phyloP scores from a whole-genome alignment of 805 yeast genomes.

The Teunomyces atbi region DNA sequence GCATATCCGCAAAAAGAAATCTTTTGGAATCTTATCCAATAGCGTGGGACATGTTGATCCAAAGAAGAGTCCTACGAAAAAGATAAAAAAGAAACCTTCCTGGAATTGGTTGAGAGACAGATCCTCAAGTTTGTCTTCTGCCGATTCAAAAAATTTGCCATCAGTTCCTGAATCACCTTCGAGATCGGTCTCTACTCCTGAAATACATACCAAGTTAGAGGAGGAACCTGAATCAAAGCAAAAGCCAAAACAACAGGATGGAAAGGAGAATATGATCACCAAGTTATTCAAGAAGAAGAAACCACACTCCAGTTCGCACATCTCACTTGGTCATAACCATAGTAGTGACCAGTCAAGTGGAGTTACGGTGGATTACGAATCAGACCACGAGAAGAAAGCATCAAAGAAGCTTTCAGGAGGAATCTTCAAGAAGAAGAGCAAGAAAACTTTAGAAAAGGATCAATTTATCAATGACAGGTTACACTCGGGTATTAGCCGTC shows the following conservation, averaged over 20 bases:
- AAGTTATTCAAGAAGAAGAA: constrained; percentile 40
- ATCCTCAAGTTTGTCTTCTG: constrained; percentile 29
- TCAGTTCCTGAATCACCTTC: constrained; percentile 24
- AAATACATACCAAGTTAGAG: constrained; percentile 14
- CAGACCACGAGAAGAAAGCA: constrained; percentile 16
- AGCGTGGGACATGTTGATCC: constrained; percentile 2
- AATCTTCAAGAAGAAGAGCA: constrained; percentile 15
- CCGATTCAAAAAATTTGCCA: constrained; percentile 21
- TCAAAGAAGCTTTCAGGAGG: constrained; percentile 17
- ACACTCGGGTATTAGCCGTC: background rate
- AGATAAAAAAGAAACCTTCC: constrained; percentile 34
- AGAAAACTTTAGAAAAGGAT: constrained; percentile 10
- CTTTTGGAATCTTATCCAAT: constrained; percentile 13
- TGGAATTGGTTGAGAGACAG: constrained; percentile 43
- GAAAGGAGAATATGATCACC: constrained; percentile 40
- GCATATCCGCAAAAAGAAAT: constrained; percentile 11
- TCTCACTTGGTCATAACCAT: constrained; percentile 4
- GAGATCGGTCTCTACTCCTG: constrained; percentile 42
- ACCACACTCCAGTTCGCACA: constrained; percentile 7
- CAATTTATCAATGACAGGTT: constrained; percentile 2
- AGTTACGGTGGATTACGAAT: constrained; percentile 27
- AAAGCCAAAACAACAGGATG: constrained; percentile 12
- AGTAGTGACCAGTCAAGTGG: constrained; percentile 8
- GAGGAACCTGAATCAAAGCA: constrained; percentile 5
- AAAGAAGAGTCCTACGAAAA: constrained; percentile 14